These are phyloP conservation scores for Chrysosporium queenslandicum DNA, from an alignment of 2,329 filamentous ascomycete genomes.

Conservation along the genomic window DNA sequence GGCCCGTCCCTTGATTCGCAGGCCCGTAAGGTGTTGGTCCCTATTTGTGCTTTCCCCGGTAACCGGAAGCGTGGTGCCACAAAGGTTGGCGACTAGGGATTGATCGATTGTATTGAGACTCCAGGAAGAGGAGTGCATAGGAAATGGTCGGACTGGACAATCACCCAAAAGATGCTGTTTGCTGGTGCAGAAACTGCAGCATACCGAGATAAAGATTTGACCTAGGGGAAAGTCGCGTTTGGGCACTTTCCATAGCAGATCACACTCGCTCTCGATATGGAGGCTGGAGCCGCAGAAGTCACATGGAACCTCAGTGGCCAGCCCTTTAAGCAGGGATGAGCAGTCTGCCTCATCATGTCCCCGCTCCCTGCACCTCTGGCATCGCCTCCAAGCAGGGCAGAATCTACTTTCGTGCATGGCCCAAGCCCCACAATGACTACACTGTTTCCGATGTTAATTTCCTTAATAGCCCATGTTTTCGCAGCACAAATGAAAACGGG, in stretches of 20 bases:
- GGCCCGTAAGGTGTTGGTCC: conserved; percentile 21
- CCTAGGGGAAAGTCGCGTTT: conserved; percentile 20
- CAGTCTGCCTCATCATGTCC: conserved; percentile 50
- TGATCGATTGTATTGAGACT: conserved; percentile 32
- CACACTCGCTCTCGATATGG: conserved; percentile 53
- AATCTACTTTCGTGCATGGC: conserved; percentile 32
- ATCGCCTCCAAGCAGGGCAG: conserved; percentile 35
- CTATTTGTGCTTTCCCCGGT: conserved; percentile 12
- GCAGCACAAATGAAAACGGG: not conserved
- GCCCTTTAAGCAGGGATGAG: conserved; percentile 48
- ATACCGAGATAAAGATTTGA: conserved; percentile 34
- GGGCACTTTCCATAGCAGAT: conserved; percentile 46
- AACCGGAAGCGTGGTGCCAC: conserved; percentile 18
- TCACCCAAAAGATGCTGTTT: conserved; percentile 37
- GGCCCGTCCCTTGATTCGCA: conserved; percentile 32
- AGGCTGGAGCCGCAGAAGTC: conserved; percentile 48
- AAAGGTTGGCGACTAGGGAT: conserved; percentile 33
- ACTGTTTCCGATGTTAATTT: conserved; percentile 22
- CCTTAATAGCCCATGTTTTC: not conserved
- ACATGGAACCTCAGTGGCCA: conserved; percentile 47
- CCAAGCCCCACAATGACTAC: conserved; percentile 36
- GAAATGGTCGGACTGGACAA: conserved; percentile 29
- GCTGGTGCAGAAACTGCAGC: conserved; percentile 37
- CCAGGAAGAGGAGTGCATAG: conserved; percentile 30
- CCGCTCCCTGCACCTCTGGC: conserved; percentile 50